Percentiles rank a stretch among this genome's conserved stretches.
These are phyloP conservation scores for Fomitopsis betulina DNA, from an alignment of 1,284 basidiomycete genomes.

Conservation along the genomic window DNA sequence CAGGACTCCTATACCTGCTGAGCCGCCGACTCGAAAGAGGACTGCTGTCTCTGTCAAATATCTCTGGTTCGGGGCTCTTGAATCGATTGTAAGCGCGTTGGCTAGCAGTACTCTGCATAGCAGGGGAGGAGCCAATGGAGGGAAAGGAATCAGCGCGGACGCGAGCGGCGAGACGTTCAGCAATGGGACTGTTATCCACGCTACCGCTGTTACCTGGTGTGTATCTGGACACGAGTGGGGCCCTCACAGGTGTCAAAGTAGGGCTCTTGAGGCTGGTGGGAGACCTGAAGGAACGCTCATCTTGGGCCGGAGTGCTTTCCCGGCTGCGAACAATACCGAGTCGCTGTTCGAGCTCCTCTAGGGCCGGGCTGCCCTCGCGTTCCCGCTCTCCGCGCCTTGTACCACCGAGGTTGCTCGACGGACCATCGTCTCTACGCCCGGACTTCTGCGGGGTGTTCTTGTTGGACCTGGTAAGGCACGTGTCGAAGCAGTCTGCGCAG, in stretches of 20 bases:
- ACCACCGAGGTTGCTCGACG: conserved; percentile 36
- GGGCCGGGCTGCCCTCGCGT: conserved; percentile 58
- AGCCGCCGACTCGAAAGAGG: conserved; percentile 11
- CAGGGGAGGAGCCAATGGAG: conserved; percentile 12
- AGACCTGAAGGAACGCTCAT: conserved; percentile 12
- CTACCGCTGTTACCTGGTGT: conserved; percentile 7
- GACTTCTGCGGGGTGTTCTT: conserved; percentile 32
- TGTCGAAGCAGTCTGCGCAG: conserved; percentile 74
- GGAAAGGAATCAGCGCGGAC: conserved; percentile 16
- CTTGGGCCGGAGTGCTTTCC: conserved; percentile 22
- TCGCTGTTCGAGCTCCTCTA: conserved; percentile 53
- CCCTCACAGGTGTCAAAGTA: conserved; percentile 11
- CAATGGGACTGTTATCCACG: conserved; percentile 18
- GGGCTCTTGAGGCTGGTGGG: conserved; percentile 11
- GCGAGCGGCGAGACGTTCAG: conserved; percentile 16
- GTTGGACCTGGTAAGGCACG: conserved; percentile 47
- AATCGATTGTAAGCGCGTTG: conserved; percentile 1
- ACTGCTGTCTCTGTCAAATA: conserved; percentile 14
- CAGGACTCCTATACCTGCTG: conserved; percentile 13
- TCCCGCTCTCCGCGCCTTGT: conserved; percentile 29
- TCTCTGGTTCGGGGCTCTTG: conserved; percentile 14
- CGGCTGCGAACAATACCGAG: conserved; percentile 35
- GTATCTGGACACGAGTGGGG: conserved; percentile 13
- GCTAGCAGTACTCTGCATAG: background rate
- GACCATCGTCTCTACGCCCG: conserved; percentile 23